phyloP scores from a whole-genome alignment of 2,329 filamentous ascomycete genomes.

The Aspergillus niger region DNA sequence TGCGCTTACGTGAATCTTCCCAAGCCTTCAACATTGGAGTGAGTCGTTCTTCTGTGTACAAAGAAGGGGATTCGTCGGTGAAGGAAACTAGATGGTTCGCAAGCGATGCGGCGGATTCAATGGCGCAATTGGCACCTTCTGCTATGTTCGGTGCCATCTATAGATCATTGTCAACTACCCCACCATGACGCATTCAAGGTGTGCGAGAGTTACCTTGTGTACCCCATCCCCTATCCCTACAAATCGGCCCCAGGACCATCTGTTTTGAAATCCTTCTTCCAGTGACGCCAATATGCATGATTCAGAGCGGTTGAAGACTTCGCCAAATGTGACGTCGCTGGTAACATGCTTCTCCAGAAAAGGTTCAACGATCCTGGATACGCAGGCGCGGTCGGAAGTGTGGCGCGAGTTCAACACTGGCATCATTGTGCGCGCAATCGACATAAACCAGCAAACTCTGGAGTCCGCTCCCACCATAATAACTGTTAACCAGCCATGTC shows the following conservation, averaged over 20 bases:
- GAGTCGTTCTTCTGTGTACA: background rate
- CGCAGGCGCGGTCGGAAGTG: background rate
- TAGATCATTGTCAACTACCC: background rate
- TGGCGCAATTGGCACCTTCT: constrained; percentile 43
- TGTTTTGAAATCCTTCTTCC: background rate
- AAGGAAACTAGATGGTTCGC: constrained; percentile 25
- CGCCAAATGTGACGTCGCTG: background rate
- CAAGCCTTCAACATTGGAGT: background rate
- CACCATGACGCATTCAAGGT: background rate
- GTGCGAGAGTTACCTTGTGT: background rate
- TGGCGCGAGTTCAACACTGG: background rate
- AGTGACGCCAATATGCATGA: background rate
- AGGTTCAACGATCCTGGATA: background rate
- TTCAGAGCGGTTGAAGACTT: background rate
- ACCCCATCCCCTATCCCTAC: constrained; percentile 5
- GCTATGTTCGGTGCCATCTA: constrained; percentile 38
- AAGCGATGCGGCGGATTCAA: constrained; percentile 40
- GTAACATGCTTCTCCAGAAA: background rate
- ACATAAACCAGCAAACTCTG: constrained; percentile 3
- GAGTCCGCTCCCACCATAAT: constrained; percentile 8
- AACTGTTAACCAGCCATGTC: background rate
- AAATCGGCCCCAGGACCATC: constrained; percentile 3
- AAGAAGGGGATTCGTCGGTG: background rate
- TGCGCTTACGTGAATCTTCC: background rate
- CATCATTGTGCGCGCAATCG: background rate